Percentiles rank a stretch among this genome's conserved stretches.
Conservation (phyloP, 176 grass and related monocot genomes). For the Zea mays region Zm-B73-REFERENCE-NAM-5.0 NC_050105.1:91770001-91770500, state of each 20-base stretch:
- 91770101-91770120: slow-evolving; percentile 7
- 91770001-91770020: background rate
- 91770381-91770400: background rate
- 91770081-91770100: background rate
- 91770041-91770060: slow-evolving; percentile 17
- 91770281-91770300: slow-evolving; percentile 45
- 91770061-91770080: background rate
- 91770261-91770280: slow-evolving; percentile 26
- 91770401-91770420: slow-evolving; percentile 26
- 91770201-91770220: slow-evolving; percentile 20
- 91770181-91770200: slow-evolving; percentile 31
- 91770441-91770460: slow-evolving; percentile 41
- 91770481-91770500: slow-evolving; percentile 99
- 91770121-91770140: slow-evolving; percentile 27
- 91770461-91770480: slow-evolving; percentile 97
- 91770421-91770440: slow-evolving; percentile 25
- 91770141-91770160: slow-evolving; percentile 8
- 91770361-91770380: slow-evolving; percentile 42
- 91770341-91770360: slow-evolving; percentile 82
- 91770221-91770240: slow-evolving; percentile 34
- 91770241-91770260: slow-evolving; percentile 12
- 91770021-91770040: background rate
- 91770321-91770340: slow-evolving; percentile 74
- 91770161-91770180: background rate
- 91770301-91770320: slow-evolving; percentile 76